Evolutionary conservation across 805 yeast genomes (phyloP).

Genomic region (Yamadazyma sp.): DNA sequence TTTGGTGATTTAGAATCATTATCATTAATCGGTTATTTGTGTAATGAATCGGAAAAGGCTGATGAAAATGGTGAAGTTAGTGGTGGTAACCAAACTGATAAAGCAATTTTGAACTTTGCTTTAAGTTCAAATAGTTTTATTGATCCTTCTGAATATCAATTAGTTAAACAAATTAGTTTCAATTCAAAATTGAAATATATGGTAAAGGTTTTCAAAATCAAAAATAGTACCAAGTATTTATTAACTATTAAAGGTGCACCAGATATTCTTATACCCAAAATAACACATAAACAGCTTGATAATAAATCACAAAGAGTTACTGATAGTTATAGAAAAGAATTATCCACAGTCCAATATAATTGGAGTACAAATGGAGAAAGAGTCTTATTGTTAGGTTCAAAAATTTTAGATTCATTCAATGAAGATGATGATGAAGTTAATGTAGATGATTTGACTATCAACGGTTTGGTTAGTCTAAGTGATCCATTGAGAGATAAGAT

Average conservation of each 20-base stretch:
- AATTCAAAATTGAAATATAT: constrained; percentile 47
- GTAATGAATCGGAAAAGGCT: constrained; percentile 30
- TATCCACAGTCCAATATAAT: constrained; percentile 22
- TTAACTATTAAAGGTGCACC: constrained; percentile 46
- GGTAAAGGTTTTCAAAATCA: constrained; percentile 27
- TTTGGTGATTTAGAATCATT: constrained; percentile 10
- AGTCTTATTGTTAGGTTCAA: constrained; percentile 28
- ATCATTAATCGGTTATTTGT: constrained; percentile 23
- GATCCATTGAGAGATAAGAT: constrained; percentile 43
- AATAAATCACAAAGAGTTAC: background rate
- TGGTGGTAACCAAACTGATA: constrained; percentile 50
- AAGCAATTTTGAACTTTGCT: constrained; percentile 35
- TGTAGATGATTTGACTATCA: constrained; percentile 15
- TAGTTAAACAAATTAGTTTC: constrained; percentile 31
- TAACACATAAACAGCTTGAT: constrained; percentile 23
- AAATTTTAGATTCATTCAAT: constrained; percentile 16
- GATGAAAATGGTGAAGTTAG: constrained; percentile 16
- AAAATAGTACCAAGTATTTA: constrained; percentile 13
- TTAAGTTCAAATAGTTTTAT: constrained; percentile 11
- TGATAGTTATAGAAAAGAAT: constrained; percentile 13
- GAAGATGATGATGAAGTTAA: constrained; percentile 10
- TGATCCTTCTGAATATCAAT: constrained; percentile 1
- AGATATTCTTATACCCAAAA: constrained; percentile 30
- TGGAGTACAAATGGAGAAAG: constrained; percentile 40
- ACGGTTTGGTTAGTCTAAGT: constrained; percentile 40